These are phyloP conservation scores for Neofusicoccum parvum DNA, from an alignment of 2,329 filamentous ascomycete species.

Conservation along the genomic window DNA sequence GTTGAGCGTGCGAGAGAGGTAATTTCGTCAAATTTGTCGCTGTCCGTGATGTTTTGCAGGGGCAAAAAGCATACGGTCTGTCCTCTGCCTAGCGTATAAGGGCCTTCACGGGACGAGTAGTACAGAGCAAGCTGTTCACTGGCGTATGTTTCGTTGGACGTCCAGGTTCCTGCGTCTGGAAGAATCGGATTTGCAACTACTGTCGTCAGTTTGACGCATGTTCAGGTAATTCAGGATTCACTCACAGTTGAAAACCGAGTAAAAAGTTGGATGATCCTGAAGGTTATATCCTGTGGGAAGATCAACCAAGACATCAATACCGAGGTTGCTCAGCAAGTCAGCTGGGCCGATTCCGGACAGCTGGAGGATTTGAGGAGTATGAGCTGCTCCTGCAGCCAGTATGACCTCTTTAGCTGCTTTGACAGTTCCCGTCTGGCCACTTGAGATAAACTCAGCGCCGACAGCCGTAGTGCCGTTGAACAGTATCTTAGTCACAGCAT, in stretches of 20 bases:
- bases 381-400: constrained; percentile 57
- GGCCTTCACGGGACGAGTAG: constrained; percentile 3
- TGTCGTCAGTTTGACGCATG: not conserved
- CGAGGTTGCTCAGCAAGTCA: constrained; percentile 53
- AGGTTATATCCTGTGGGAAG: constrained; percentile 66
- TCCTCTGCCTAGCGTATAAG: not conserved
- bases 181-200: constrained; percentile 18
- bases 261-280: constrained; percentile 61
- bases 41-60: not conserved
- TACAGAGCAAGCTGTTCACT: constrained; percentile 23
- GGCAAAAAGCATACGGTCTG: not conserved
- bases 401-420: constrained; percentile 49
- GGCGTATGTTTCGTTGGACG: constrained; percentile 46
- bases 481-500: constrained; percentile 27
- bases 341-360: constrained; percentile 62
- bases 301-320: constrained; percentile 58
- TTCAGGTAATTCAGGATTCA: accelerated
- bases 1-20: not conserved
- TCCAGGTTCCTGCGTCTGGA: constrained; percentile 36
- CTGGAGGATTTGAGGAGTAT: constrained; percentile 66
- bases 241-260: constrained; percentile 43
- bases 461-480: constrained; percentile 19
- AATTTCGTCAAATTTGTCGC: not conserved
- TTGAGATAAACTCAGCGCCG: constrained; percentile 21
- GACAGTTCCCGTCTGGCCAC: constrained; percentile 25